These are phyloP conservation scores for Podaxis pistillaris DNA, from an alignment of 768 basidiomycete species.

Conservation along the genomic window DNA sequence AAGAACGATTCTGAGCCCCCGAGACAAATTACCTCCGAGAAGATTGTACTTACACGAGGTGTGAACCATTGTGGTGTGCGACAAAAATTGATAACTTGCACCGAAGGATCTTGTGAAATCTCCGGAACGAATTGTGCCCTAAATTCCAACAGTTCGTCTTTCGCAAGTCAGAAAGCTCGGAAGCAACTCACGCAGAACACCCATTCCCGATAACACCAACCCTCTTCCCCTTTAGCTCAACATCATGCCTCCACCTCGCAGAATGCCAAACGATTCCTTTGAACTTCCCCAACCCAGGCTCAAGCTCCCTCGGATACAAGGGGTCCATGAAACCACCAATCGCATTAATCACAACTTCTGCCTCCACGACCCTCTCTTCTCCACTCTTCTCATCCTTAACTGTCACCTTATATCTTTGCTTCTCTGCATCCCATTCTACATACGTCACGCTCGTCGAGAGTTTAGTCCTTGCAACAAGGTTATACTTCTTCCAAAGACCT, in stretches of 20 bases:
- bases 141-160: not conserved
- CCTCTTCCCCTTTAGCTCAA: constrained; percentile 47
- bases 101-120: constrained; percentile 47
- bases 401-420: constrained; percentile 40
- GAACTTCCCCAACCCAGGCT: constrained; percentile 44
- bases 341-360: constrained; percentile 48
- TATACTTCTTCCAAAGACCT: constrained; percentile 42
- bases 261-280: constrained; percentile 55
- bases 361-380: constrained; percentile 32
- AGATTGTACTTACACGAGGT: constrained; percentile 40
- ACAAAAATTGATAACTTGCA: constrained; percentile 55
- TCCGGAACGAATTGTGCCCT: constrained; percentile 62
- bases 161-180: constrained; percentile 12
- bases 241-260: constrained; percentile 52
- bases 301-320: constrained; percentile 38
- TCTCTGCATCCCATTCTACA: constrained; percentile 44
- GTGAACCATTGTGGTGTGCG: constrained; percentile 60
- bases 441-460: constrained; percentile 38
- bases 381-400: constrained; percentile 37
- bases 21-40: not conserved
- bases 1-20: not conserved
- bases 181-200: constrained; percentile 48
- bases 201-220: constrained; percentile 67
- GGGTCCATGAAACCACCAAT: constrained; percentile 50
- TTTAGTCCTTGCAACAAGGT: constrained; percentile 38